These are phyloP conservation scores for Coemansia reversa DNA, from an alignment of 192 early-diverging fungal genomes.

Conservation along the genomic window DNA sequence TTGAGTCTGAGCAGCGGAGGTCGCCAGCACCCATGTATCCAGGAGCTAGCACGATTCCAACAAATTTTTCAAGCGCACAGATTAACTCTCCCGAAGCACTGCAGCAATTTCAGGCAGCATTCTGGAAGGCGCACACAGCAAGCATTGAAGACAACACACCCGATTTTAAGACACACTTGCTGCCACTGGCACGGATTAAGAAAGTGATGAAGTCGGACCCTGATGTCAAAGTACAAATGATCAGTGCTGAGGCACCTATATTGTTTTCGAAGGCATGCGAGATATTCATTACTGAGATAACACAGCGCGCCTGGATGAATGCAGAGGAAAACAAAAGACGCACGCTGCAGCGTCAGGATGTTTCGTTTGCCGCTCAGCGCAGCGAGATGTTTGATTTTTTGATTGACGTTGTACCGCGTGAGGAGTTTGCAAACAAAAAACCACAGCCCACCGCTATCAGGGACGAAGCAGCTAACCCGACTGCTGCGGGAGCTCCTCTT, in stretches of 20 bases:
- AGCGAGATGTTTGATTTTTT: slow-evolving; percentile 97
- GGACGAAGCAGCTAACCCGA: neutral
- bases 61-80: slow-evolving; percentile 52
- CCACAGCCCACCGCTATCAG: neutral
- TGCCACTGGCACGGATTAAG: slow-evolving; percentile 94
- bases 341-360: slow-evolving; percentile 89
- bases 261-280: slow-evolving; percentile 96
- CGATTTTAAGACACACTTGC: slow-evolving; percentile 87
- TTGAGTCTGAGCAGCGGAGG: neutral
- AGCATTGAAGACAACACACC: slow-evolving; percentile 65
- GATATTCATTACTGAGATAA: slow-evolving; percentile 93
- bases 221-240: slow-evolving; percentile 87
- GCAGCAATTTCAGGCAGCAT: slow-evolving; percentile 50
- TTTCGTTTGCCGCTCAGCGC: slow-evolving; percentile 82
- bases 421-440: slow-evolving; percentile 63
- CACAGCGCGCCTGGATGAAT: slow-evolving; percentile 78
- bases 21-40: slow-evolving; percentile 53
- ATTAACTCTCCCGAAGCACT: slow-evolving; percentile 51
- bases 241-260: slow-evolving; percentile 81
- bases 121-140: slow-evolving; percentile 70
- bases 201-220: slow-evolving; percentile 99
- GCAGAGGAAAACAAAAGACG: slow-evolving; percentile 97
- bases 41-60: slow-evolving; percentile 46
- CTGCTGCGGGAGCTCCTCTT: slow-evolving; percentile 2
- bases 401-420: slow-evolving; percentile 95